Percentiles rank a stretch among this genome's conserved stretches.
Conservation (phyloP, 1,284 basidiomycete genomes). For the Trametes polyzona region DNA sequence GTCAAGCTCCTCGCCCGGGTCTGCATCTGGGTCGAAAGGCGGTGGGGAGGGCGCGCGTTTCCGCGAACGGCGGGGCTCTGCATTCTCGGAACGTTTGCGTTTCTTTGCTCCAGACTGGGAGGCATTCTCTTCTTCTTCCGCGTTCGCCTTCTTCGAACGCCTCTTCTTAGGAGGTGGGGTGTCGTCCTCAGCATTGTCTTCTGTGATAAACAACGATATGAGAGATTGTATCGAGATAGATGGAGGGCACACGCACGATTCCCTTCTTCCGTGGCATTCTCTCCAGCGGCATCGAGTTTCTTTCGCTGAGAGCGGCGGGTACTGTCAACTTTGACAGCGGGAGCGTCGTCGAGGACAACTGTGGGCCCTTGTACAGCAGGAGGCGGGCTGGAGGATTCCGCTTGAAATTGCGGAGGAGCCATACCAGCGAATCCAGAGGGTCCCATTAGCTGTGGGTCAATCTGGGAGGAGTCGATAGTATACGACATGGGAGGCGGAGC, state of each 20-base stretch:
- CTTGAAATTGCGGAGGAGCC: background rate
- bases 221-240: background rate
- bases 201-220: background rate
- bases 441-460: constrained; percentile 31
- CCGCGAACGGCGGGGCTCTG: constrained; percentile 19
- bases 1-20: constrained; percentile 75
- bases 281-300: background rate
- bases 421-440: background rate
- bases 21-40: constrained; percentile 57
- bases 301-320: constrained; percentile 9
- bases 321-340: background rate
- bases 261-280: background rate
- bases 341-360: background rate
- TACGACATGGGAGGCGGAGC: background rate
- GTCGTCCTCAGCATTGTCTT: background rate
- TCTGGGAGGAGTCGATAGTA: constrained; percentile 26
- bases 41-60: constrained; percentile 50
- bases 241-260: constrained; percentile 2
- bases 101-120: constrained; percentile 7
- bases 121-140: constrained; percentile 3
- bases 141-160: constrained; percentile 1
- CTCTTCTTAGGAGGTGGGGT: constrained; percentile 4
- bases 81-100: constrained; percentile 12
- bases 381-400: background rate
- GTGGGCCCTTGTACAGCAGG: background rate